Evolutionary conservation across 345 rosid genomes (phyloP).

Genomic region (Aquilaria malaccensis): DNA sequence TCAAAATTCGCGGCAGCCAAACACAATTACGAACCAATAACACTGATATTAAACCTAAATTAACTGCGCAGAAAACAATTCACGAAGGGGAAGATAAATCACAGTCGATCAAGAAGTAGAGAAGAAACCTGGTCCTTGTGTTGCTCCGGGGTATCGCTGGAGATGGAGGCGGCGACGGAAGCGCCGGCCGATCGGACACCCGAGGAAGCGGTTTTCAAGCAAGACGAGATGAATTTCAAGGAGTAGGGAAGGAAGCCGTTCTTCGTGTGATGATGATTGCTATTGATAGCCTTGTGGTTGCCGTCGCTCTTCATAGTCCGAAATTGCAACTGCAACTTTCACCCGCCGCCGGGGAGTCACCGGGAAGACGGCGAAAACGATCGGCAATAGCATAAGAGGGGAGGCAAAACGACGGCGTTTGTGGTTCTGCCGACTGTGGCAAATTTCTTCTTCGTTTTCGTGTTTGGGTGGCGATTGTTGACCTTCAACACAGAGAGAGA

Average conservation of each 20-base stretch:
- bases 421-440: conserved; percentile 6
- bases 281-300: conserved; percentile 19
- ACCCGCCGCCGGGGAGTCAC: conserved; percentile 53
- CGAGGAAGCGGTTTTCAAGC: conserved; percentile 83
- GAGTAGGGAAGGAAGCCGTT: conserved; percentile 72
- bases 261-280: conserved; percentile 20
- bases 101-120: background rate
- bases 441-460: conserved; percentile 5
- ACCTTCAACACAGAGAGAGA: conserved; percentile 24
- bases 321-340: conserved; percentile 9
- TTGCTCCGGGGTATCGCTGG: conserved; percentile 47
- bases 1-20: background rate
- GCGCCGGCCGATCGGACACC: conserved; percentile 89
- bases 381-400: conserved; percentile 43
- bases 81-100: background rate
- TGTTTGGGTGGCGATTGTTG: conserved; percentile 22
- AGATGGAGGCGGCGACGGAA: conserved; percentile 77
- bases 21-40: background rate
- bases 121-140: conserved; percentile 66
- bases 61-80: background rate
- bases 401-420: background rate
- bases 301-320: conserved; percentile 61
- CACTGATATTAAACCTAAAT: background rate
- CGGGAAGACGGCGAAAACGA: conserved; percentile 32
- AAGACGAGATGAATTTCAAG: conserved; percentile 78